Conservation (phyloP, 805 yeast species). For the Kuraishia hungarica region DNA sequence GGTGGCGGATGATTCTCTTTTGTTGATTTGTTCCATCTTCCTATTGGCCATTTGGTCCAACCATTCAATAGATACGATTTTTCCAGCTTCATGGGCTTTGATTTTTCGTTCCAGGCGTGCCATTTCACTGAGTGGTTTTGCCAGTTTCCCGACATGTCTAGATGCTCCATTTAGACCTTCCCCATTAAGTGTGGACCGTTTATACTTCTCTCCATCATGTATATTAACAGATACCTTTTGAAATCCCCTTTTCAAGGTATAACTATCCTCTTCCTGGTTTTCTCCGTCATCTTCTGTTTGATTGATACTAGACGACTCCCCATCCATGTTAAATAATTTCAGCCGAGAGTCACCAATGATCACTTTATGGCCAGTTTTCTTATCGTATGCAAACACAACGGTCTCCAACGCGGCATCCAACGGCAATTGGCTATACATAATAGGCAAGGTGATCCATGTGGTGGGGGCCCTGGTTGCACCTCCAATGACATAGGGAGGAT, state of each 20-base stretch:
- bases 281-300: no score
- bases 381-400: constrained; percentile 57
- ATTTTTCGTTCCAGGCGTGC: constrained; percentile 43
- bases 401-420: constrained; percentile 51
- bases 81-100: constrained; percentile 62
- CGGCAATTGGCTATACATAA: constrained; percentile 64
- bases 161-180: no score
- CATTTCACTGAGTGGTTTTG: constrained; percentile 21
- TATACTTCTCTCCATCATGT: constrained; percentile 18
- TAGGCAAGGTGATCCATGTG: constrained; percentile 63
- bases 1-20: constrained; percentile 6
- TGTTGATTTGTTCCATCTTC: constrained; percentile 34
- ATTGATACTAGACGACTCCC: background rate
- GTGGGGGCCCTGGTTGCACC: constrained; percentile 38
- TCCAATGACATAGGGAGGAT: constrained; percentile 13
- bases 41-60: constrained; percentile 59
- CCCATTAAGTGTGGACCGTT: no score
- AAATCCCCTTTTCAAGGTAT: constrained; percentile 62
- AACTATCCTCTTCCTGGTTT: constrained; percentile 15
- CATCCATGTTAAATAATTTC: constrained; percentile 44
- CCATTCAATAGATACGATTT: constrained; percentile 58
- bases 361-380: constrained; percentile 34
- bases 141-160: no score
- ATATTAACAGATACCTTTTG: constrained; percentile 42
- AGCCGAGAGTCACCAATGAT: constrained; percentile 57